Evolutionary conservation across 371 early-diverging fungal species (phyloP), one percentile per base, ranked within the genome.

Genomic region (Dinochytrium kinnereticum): DNA sequence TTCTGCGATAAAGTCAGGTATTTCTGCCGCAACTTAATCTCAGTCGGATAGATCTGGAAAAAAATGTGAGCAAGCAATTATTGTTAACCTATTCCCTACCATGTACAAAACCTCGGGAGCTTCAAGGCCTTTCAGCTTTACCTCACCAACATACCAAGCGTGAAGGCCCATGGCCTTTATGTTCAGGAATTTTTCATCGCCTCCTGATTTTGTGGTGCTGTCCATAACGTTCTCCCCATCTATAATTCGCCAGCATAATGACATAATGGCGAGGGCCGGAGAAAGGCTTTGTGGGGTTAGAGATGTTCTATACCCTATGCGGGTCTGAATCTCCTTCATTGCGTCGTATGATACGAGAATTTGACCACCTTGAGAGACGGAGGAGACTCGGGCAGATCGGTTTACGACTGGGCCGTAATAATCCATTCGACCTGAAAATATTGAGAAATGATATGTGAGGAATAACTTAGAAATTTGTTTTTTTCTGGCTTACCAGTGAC

Each of bases 341-440:
- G 70, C 64, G 55, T 78, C 79, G 55, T 67, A 75, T 26, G 76
- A 75, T 10, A 76, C 67, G 31, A 81, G 71, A 19, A 96, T 94
- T 74, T 97, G 96, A 2, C 98, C 98, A 36, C 96, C 98, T 73
- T 96, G 95, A 0, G 97, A 95, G 1, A 91, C 91, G 31, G 89
- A 90, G 72, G 93, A 91, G 55, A 97, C 91, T 59, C 97, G 89
- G 38, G 95, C 91, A 17, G 96, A 91, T 10, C 94, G 88, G 78
- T 95, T 96, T 28, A 96, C 96, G 85, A 95, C 92, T 1, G 95
- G 95, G 0, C 98, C 98, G 87, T 95, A 96, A 78, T 97, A 97
- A 82, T 97, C 98, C 96, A 97, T 96, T 50, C 97, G 91, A 31
- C 91, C 87, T 66, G 17, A n/a, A 55, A 26, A 17, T 26, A 17